Conservation (phyloP, 345 rosid species). For the Melaleuca quinquenervia region DNA sequence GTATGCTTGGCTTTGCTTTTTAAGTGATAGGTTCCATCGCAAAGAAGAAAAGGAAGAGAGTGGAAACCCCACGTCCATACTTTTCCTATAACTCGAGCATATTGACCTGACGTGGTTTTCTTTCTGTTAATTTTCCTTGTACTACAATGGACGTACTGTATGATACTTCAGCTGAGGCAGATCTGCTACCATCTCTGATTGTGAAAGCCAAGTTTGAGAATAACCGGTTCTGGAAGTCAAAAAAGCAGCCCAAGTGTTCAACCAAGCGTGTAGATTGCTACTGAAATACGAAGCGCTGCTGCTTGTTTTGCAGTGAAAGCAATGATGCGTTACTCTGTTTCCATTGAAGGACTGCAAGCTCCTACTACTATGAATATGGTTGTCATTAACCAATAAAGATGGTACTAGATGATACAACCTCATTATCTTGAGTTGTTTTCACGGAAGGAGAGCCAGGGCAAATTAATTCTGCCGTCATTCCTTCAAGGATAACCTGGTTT, state of each 20-base stretch:
- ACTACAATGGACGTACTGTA: constrained; percentile 54
- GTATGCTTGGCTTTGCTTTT: too few relatives aligned
- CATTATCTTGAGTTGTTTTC: background rate
- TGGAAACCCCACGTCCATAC: background rate
- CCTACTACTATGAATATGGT: background rate
- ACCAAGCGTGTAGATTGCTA: constrained; percentile 64
- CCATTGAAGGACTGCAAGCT: background rate
- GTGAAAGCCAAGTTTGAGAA: constrained; percentile 78
- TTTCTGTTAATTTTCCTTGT: background rate
- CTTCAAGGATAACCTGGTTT: background rate
- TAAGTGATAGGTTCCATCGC: too few relatives aligned
- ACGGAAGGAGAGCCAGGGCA: background rate
- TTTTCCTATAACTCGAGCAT: background rate
- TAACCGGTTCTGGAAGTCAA: constrained; percentile 65
- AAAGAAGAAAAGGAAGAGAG: too few relatives aligned
- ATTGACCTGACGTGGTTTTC: background rate
- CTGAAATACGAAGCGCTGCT: background rate
- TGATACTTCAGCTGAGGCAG: constrained; percentile 77
- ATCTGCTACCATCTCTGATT: constrained; percentile 57
- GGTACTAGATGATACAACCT: background rate
- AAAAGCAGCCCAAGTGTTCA: constrained; percentile 60
- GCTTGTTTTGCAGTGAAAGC: background rate
- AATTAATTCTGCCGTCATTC: background rate
- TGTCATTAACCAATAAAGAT: background rate
- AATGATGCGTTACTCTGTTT: background rate